Base-by-base conservation (phyloP, 108 stramenopile genomes). In the Asterionellopsis glacialis region DNA sequence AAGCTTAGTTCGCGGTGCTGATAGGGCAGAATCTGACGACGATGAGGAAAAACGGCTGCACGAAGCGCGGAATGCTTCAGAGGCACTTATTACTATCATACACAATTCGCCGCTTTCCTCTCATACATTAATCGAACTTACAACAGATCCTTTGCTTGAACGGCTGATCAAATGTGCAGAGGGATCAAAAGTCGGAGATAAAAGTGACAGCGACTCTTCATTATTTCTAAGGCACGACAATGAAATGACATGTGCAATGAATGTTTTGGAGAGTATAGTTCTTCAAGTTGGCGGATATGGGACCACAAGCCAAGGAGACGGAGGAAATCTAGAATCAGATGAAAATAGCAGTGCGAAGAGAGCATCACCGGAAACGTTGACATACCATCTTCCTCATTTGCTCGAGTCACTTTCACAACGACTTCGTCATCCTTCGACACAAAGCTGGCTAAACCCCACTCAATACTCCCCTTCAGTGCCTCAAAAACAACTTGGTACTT, bases 221-320 rank as follows among this genome's bases (percentile, higher is more conserved):
- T 33, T 33, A 33, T 88, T 91, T 54, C 60, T 70, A 42, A 74
- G 77, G 12, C 76, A 87, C 61, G 92, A 93, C 38, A 77, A 79
- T 41, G 60, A 67, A 13, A 65, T 88, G 57, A 95, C 90, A 26
- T 83, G 76, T 61, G 75, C 86, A 4, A 87, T 93, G 80, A 84
- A 69, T 47, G 87, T 95, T 10, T 42, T 91, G 60, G 91, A 95
- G 67, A 80, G 81, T 75, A 70, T 94, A 47, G 72, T 91, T 24
- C 61, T 94, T 48, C 93, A 94, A 60, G 66, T 94, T 11, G 93
- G 93, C 48, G 93, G 93, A 21, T 94, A 90, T 51, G 93, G 93
- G 9, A 67, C 86, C 18, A 86, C 86, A 11, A 60, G 67, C 19
- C 72, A 65, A 21, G 64, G 41, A 16, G 64, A 59, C 5, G 63